Evolutionary conservation across 805 yeast species (phyloP).

Genomic region (Cyberlindnera xishuangbannaensis): DNA sequence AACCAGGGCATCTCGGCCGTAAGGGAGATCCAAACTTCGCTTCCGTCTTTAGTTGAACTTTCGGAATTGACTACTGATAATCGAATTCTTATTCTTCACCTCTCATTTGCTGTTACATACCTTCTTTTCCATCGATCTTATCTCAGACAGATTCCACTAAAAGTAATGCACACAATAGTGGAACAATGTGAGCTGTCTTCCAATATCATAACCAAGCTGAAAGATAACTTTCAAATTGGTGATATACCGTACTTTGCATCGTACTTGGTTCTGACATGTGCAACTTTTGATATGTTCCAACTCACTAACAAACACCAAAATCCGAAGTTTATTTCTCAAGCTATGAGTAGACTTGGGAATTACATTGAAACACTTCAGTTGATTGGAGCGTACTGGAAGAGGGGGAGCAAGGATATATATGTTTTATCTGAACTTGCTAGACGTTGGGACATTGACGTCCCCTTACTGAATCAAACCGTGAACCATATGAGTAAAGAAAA

Average conservation of each 20-base stretch:
- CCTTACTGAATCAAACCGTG: no score
- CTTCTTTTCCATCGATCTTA: slow-evolving; percentile 28
- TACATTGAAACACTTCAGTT: not conserved
- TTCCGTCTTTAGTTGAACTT: not conserved
- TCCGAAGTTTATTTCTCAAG: not conserved
- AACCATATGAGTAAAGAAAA: no score
- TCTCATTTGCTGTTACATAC: slow-evolving; percentile 26
- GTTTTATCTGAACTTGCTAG: not conserved
- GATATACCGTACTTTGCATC: slow-evolving; percentile 29
- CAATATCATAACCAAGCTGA: not conserved
- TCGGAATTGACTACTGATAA: slow-evolving; percentile 17
- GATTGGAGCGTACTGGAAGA: not conserved
- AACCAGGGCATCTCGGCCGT: slow-evolving; percentile 26
- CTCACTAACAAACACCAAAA: slow-evolving; percentile 22
- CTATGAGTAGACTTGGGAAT: not conserved
- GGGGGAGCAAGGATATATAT: not conserved
- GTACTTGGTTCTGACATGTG: slow-evolving; percentile 28
- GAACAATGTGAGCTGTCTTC: not conserved
- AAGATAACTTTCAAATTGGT: not conserved
- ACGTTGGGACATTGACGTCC: not conserved
- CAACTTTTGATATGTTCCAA: slow-evolving; percentile 29
- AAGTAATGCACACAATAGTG: slow-evolving; percentile 15
- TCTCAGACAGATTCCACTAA: slow-evolving; percentile 25
- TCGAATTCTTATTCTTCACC: slow-evolving; percentile 24
- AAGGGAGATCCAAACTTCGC: slow-evolving; percentile 1